Conservation (phyloP, 2,329 filamentous ascomycete species). For the Penicillium aurantiogriseum region DNA sequence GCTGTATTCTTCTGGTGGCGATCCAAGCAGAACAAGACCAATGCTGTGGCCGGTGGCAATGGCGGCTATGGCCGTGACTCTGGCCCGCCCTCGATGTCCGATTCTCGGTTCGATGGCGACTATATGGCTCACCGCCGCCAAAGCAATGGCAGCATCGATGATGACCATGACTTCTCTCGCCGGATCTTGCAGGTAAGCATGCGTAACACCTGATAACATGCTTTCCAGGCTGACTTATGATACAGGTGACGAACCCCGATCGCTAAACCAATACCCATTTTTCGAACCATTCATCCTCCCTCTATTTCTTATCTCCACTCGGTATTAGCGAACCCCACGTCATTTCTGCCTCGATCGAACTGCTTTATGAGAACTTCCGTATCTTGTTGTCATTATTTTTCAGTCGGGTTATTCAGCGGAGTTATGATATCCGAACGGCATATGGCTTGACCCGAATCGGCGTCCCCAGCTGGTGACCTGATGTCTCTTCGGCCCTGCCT, state of each 20-base stretch:
- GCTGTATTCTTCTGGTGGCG: conserved; percentile 73
- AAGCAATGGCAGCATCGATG: conserved; percentile 93
- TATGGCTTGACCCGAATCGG: conserved; percentile 15
- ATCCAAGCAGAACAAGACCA: conserved; percentile 71
- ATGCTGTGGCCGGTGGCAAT: conserved; percentile 78
- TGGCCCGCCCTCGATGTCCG: conserved; percentile 68
- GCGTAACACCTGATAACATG: neutral
- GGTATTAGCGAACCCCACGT: conserved; percentile 17
- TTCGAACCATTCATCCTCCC: neutral
- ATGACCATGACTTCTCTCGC: conserved; percentile 95
- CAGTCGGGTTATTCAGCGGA: conserved; percentile 30
- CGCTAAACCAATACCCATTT: conserved; percentile 18
- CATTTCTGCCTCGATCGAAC: conserved; percentile 15
- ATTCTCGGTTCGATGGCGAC: conserved; percentile 80
- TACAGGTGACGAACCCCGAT: conserved; percentile 37
- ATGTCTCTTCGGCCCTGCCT: conserved; percentile 1
- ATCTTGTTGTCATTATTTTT: conserved; percentile 15
- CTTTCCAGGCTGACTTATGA: conserved; percentile 1
- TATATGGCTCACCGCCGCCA: conserved; percentile 78
- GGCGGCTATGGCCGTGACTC: conserved; percentile 70
- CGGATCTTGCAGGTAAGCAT: conserved; percentile 83
- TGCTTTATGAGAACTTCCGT: conserved; percentile 16
- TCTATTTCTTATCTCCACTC: conserved; percentile 11
- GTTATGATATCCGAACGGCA: conserved; percentile 29
- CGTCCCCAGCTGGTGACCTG: conserved; percentile 18